These are phyloP conservation scores for Neckera pumila DNA, from an alignment of 225 moss, liverwort and hornwort genomes.

Conservation along the genomic window DNA sequence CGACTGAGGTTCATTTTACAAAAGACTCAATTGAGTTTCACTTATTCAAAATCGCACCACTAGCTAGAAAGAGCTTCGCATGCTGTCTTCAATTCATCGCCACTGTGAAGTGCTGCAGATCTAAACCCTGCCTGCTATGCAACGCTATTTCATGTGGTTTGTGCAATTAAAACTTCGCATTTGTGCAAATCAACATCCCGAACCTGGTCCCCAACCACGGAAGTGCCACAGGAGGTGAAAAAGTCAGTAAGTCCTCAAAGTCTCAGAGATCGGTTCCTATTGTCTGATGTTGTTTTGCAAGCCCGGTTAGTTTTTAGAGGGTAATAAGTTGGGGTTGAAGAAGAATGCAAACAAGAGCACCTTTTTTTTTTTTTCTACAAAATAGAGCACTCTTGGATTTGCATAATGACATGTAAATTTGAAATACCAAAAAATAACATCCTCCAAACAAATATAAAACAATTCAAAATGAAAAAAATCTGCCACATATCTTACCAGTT, in stretches of 20 bases:
- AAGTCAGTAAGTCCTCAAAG: neutral
- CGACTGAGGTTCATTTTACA: neutral
- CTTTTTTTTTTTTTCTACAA: too few relatives aligned
- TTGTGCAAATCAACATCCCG: neutral
- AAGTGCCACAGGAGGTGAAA: neutral
- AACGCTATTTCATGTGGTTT: conserved; percentile 4
- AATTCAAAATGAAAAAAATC: too few relatives aligned
- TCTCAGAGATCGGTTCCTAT: neutral
- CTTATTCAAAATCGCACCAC: neutral
- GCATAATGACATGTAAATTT: too few relatives aligned
- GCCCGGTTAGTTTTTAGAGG: too few relatives aligned
- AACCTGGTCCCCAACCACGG: too few relatives aligned
- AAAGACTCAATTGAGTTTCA: neutral
- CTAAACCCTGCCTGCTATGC: neutral
- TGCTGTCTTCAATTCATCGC: neutral
- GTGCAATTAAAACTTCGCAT: neutral
- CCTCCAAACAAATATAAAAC: too few relatives aligned
- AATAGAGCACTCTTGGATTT: too few relatives aligned
- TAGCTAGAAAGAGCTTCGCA: neutral
- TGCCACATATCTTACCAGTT: too few relatives aligned
- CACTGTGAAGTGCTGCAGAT: neutral
- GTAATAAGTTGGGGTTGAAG: too few relatives aligned
- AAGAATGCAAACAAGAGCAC: too few relatives aligned
- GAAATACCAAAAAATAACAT: too few relatives aligned
- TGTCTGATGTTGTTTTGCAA: neutral